These are phyloP conservation scores for Ogataea nitratoaversa DNA, from an alignment of 805 yeast genomes.

Conservation along the genomic window DNA sequence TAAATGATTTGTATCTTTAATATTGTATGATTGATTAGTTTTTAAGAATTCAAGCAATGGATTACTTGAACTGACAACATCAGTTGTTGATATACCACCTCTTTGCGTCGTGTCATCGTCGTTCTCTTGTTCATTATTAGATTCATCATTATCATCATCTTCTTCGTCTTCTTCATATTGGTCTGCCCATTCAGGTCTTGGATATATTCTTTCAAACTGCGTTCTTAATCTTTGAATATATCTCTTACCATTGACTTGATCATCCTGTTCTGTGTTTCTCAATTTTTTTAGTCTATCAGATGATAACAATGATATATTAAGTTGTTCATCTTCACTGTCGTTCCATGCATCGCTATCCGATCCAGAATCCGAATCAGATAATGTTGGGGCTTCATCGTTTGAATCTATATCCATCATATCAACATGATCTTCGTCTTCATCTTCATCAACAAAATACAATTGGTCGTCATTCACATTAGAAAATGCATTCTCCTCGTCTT, in stretches of 20 bases:
- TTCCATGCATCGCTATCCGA: constrained; percentile 58
- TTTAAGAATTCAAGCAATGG: constrained; percentile 31
- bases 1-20: constrained; percentile 31
- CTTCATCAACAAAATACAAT: constrained; percentile 5
- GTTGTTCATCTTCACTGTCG: constrained; percentile 86
- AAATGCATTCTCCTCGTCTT: constrained; percentile 30
- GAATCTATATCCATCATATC: constrained; percentile 34
- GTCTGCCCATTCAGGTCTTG: constrained; percentile 79
- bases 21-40: constrained; percentile 28
- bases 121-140: constrained; percentile 7
- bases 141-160: constrained; percentile 26
- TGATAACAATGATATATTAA: constrained; percentile 54
- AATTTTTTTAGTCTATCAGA: constrained; percentile 67
- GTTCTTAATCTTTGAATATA: constrained; percentile 39
- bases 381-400: constrained; percentile 26
- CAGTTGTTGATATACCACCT: constrained; percentile 11
- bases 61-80: constrained; percentile 25
- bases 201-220: constrained; percentile 69
- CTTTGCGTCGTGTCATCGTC: constrained; percentile 13
- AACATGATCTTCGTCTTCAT: constrained; percentile 26
- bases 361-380: constrained; percentile 27
- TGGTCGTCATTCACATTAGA: constrained; percentile 43
- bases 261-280: constrained; percentile 46
- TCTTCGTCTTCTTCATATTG: constrained; percentile 53
- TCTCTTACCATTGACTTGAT: constrained; percentile 30